These are phyloP conservation scores for Rhytidhysteron rufulum DNA, from an alignment of 2,329 filamentous ascomycete species.

Conservation along the genomic window DNA sequence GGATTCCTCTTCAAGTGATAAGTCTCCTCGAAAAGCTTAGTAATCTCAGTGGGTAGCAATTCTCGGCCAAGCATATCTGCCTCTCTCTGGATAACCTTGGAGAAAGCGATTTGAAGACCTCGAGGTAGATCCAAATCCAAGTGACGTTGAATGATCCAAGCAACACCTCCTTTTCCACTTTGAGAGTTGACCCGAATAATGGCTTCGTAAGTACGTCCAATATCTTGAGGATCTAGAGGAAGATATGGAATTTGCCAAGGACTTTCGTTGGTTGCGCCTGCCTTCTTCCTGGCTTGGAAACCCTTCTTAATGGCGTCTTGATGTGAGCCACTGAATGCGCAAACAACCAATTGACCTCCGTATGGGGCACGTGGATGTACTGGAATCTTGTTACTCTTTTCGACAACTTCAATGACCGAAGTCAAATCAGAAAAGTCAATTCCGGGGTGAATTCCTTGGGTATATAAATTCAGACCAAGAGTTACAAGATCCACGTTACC, in stretches of 20 bases:
- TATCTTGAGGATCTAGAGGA: conserved; percentile 87
- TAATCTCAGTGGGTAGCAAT: conserved; percentile 78
- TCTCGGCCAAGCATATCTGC: conserved; percentile 81
- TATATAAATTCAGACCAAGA: conserved; percentile 89
- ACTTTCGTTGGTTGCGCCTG: conserved; percentile 58
- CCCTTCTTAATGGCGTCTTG: conserved; percentile 95
- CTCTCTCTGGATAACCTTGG: conserved; percentile 75
- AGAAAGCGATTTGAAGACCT: conserved; percentile 87
- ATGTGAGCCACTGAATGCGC: conserved; percentile 86
- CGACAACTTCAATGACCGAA: conserved; percentile 80
- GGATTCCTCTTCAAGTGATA: conserved; percentile 84
- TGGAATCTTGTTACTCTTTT: conserved; percentile 91
- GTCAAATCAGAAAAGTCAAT: conserved; percentile 91
- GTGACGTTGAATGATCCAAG: conserved; percentile 88
- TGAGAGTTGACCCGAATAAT: conserved; percentile 98
- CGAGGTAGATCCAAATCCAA: conserved; percentile 90
- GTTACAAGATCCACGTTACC: conserved; percentile 96
- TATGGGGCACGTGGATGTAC: conserved; percentile 88
- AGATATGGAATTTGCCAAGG: conserved; percentile 87
- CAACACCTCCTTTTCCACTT: conserved; percentile 88
- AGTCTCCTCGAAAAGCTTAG: conserved; percentile 78
- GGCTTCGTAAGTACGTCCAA: conserved; percentile 95
- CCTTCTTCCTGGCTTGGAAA: conserved; percentile 66
- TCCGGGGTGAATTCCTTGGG: conserved; percentile 78
- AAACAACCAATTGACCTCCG: conserved; percentile 85